These are phyloP conservation scores for Alisma plantagoaquatica DNA, from an alignment of 106 monocot species.

Conservation along the genomic window DNA sequence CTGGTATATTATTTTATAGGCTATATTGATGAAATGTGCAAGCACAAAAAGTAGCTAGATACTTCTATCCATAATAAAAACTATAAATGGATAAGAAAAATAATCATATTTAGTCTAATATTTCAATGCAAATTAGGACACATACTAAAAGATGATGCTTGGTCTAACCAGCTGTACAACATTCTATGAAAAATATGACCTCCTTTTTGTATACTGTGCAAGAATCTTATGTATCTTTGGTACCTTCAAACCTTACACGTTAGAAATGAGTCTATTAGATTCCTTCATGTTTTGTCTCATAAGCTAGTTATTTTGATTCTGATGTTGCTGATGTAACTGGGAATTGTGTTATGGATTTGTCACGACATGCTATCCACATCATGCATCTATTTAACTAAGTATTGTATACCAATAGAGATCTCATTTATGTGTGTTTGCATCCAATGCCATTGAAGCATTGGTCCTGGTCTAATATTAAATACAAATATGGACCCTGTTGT, in stretches of 20 bases:
- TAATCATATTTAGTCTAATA: no score
- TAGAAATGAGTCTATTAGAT: slow-evolving; percentile 57
- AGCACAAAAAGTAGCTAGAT: no score
- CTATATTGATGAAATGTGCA: no score
- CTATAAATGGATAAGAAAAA: no score
- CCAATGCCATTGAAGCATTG: no score
- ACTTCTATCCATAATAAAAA: no score
- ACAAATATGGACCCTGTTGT: no score
- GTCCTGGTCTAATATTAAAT: no score
- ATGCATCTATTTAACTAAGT: no score
- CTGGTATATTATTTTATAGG: no score
- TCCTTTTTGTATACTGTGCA: slow-evolving; percentile 75
- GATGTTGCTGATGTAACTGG: slow-evolving; percentile 89
- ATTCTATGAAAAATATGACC: slow-evolving; percentile 58
- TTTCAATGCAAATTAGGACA: slow-evolving; percentile 66
- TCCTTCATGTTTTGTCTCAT: slow-evolving; percentile 86
- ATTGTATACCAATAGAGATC: no score
- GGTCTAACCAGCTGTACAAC: slow-evolving; percentile 53
- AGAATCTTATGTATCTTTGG: slow-evolving; percentile 70
- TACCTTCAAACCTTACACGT: slow-evolving; percentile 77
- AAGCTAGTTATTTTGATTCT: slow-evolving; percentile 64
- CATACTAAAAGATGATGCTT: slow-evolving; percentile 59
- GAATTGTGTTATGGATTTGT: slow-evolving; percentile 78
- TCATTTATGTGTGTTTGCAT: no score
- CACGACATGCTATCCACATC: slow-evolving; percentile 80